Evolutionary conservation across 371 early-diverging fungal species (phyloP), one percentile per base, ranked within the genome.

Genomic region (Mortierella sp.): DNA sequence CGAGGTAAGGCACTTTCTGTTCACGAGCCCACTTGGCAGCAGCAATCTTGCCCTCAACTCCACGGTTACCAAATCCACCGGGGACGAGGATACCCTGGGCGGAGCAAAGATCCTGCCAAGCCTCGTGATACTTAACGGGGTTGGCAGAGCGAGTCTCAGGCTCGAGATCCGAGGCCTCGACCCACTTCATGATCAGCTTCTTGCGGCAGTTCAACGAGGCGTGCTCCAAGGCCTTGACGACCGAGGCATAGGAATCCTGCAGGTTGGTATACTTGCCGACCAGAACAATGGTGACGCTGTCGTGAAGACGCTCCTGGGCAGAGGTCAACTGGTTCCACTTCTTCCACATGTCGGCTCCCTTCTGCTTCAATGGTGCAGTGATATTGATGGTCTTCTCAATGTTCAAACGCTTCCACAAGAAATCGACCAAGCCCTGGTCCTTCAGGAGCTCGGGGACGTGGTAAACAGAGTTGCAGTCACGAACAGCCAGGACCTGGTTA

Each of bases 1-100:
- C 98, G 47, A 99, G 91, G 83, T 95, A 99, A 50, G 99, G 99
- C 37, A 99, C 83, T 70, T 94, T 94, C 84, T 98, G 94, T 81
- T 97, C 96, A 79, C 99, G 94, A 23, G 99, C 99, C 95, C 96
- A 99, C 70, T 95, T 93, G 66, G 93, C 93, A n/a, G 98, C 99
- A 39, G 88, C 79, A 43, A 99, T 89, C 93, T 95, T 99, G 70
- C 99, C 99, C 79, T 99, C 99, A 41, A 93, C 91, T 67, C 99
- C 99, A 79, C 99, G 95, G 56, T 83, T 83, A 53, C 99, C 99
- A 80, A 99, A 99, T 32, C 99, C 99, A 72, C 99, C 99, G 21
- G 99, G 99, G 24, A 99, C 95, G n/a, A 99, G 84, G 54, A 99
- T 94, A 59, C 99, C 99, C 79, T 97, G 83, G 34, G 96, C 93